phyloP scores from a whole-genome alignment of 2,329 filamentous ascomycete genomes.

The Aspergillus unguis region DNA sequence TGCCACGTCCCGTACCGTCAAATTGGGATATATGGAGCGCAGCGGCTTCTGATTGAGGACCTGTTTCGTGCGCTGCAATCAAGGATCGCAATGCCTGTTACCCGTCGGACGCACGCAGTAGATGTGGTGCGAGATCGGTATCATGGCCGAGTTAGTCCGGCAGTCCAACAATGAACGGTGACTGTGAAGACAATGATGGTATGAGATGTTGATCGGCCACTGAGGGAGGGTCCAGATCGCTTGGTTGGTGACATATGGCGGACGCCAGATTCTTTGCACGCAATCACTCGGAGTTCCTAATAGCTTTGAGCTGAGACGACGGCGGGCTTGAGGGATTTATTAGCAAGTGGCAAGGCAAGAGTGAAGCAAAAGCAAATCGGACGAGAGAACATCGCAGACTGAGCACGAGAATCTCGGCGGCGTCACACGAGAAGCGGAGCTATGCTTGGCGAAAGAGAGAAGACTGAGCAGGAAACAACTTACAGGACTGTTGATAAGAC shows the following conservation, averaged over 20 bases:
- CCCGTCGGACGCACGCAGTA: conserved; percentile 12
- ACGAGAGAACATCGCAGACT: not conserved
- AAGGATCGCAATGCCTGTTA: conserved; percentile 8
- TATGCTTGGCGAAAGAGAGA: conserved; percentile 21
- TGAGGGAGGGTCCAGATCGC: conserved; percentile 15
- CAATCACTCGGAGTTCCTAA: conserved; percentile 24
- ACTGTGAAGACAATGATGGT: conserved; percentile 9
- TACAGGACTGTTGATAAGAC: conserved; percentile 94
- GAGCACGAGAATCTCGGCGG: conserved; percentile 21
- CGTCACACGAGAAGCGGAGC: conserved; percentile 20
- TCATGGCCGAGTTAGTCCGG: conserved; percentile 9
- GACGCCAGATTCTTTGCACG: conserved; percentile 21
- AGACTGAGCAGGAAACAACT: conserved; percentile 43
- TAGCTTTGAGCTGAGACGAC: conserved; percentile 47
- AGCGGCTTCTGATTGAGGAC: conserved; percentile 8
- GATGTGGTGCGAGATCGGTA: conserved; percentile 12
- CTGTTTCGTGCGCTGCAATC: conserved; percentile 12
- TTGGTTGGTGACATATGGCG: conserved; percentile 21
- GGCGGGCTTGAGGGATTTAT: conserved; percentile 38
- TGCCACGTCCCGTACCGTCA: conserved; percentile 11
- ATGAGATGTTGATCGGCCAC: conserved; percentile 9
- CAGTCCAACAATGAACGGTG: conserved; percentile 9
- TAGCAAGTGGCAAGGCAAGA: conserved; percentile 15
- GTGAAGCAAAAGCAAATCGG: conserved; percentile 4
- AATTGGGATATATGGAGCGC: conserved; percentile 9